A percentile compares a stretch with the other conserved stretches of the same genome.
Evolutionary conservation across 2,329 filamentous ascomycete species (phyloP).

Genomic region (Ceratocystis variospora): DNA sequence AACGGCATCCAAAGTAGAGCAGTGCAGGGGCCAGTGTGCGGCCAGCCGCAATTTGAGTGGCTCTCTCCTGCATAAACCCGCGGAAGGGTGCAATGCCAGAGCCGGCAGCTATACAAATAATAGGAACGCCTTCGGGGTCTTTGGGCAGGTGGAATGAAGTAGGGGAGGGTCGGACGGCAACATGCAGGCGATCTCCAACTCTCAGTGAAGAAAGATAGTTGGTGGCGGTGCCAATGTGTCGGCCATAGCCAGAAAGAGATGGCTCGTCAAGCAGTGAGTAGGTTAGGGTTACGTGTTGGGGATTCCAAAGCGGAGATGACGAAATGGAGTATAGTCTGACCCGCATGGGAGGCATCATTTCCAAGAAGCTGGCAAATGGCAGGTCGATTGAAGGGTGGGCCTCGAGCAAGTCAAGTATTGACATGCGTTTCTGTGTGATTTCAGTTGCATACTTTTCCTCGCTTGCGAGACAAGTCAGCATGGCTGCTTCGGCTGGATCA

Average conservation of each 20-base stretch:
- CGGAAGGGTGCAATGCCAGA: constrained; percentile 49
- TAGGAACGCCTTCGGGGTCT: constrained; percentile 32
- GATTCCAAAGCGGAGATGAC: constrained; percentile 51
- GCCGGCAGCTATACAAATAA: constrained; percentile 40
- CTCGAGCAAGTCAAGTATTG: constrained; percentile 56
- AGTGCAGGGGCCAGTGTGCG: constrained; percentile 44
- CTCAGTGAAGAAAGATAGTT: constrained; percentile 42
- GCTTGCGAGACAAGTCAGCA: constrained; percentile 34
- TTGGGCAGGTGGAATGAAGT: constrained; percentile 36
- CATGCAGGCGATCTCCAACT: constrained; percentile 31
- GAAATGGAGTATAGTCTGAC: constrained; percentile 70
- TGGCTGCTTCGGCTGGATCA: constrained; percentile 31
- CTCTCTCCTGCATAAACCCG: constrained; percentile 49
- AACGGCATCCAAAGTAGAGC: constrained; percentile 52
- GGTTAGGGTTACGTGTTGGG: constrained; percentile 47
- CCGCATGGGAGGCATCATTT: constrained; percentile 63
- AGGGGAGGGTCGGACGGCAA: constrained; percentile 36
- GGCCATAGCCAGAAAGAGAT: constrained; percentile 36
- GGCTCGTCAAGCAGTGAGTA: constrained; percentile 51
- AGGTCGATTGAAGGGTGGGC: constrained; percentile 45
- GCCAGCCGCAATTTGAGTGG: constrained; percentile 36
- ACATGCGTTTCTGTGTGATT: constrained; percentile 43
- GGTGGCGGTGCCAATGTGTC: constrained; percentile 46
- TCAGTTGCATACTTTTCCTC: constrained; percentile 35
- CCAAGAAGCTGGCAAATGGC: constrained; percentile 52